Evolutionary conservation across 1,284 basidiomycete genomes (phyloP).

Genomic region (Afroboletus lepidellus): DNA sequence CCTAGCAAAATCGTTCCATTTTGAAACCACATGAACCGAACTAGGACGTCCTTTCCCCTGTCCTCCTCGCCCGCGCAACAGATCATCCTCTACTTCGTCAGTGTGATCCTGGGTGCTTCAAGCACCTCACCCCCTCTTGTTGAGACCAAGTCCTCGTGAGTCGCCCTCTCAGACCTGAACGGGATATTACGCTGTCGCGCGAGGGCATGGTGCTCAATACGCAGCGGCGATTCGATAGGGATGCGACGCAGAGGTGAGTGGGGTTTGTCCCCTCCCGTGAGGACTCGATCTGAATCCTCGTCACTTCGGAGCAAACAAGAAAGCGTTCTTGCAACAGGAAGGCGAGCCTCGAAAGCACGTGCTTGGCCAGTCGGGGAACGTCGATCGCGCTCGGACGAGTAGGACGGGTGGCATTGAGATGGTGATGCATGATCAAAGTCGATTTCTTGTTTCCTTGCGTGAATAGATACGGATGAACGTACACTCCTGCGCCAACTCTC

Average conservation of each 20-base stretch:
- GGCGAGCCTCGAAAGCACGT: neutral
- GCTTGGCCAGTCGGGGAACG: slow-evolving; percentile 2
- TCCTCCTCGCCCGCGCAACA: slow-evolving; percentile 16
- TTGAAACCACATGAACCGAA: no score
- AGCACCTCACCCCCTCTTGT: slow-evolving; percentile 37
- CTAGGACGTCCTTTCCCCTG: no score
- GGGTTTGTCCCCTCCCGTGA: neutral
- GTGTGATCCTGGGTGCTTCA: slow-evolving; percentile 42
- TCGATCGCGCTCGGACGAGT: neutral
- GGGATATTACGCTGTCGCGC: slow-evolving; percentile 52
- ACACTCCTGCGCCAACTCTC: slow-evolving; percentile 8
- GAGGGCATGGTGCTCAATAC: slow-evolving; percentile 66
- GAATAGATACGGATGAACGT: no score
- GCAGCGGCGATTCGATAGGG: slow-evolving; percentile 51
- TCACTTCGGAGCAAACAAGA: slow-evolving; percentile 7
- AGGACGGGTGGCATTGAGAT: neutral
- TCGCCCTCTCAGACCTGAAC: slow-evolving; percentile 39
- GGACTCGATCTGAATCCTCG: neutral
- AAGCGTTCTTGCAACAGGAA: slow-evolving; percentile 5
- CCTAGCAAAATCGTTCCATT: no score
- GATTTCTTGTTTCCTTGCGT: no score
- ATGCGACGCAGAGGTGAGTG: slow-evolving; percentile 64
- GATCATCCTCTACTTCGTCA: slow-evolving; percentile 46
- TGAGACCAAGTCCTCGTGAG: slow-evolving; percentile 50
- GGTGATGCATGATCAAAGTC: no score